Evolutionary conservation across 176 grass and related monocot species (phyloP).

Genomic region (Cocos nucifera): DNA sequence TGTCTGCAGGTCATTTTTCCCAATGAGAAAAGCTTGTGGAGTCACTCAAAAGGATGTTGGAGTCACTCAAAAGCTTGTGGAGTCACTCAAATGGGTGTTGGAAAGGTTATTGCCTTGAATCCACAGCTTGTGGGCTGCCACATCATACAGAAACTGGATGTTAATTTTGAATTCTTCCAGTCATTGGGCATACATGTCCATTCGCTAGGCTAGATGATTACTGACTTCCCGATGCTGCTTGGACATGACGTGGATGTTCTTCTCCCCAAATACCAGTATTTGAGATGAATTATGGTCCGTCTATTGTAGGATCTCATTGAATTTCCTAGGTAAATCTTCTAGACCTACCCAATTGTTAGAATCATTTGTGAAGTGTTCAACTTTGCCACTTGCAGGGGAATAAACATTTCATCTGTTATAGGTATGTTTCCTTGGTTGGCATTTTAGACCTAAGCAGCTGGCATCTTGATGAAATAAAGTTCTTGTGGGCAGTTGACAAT

Average conservation of each 20-base stretch:
- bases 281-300: slow-evolving; percentile 83
- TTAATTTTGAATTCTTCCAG: slow-evolving; percentile 72
- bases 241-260: slow-evolving; percentile 66
- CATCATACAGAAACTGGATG: slow-evolving; percentile 67
- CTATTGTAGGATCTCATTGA: slow-evolving; percentile 72
- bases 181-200: slow-evolving; percentile 60
- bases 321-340: slow-evolving; percentile 54
- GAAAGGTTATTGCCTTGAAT: slow-evolving; percentile 79
- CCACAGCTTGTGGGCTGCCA: slow-evolving; percentile 80
- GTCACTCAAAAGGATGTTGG: slow-evolving; percentile 66
- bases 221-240: slow-evolving; percentile 76
- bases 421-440: too few species aligned
- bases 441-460: too few species aligned
- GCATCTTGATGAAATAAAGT: too few species aligned
- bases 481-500: too few species aligned
- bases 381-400: too few species aligned
- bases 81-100: slow-evolving; percentile 61
- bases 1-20: slow-evolving; percentile 46
- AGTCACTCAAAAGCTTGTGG: slow-evolving; percentile 42
- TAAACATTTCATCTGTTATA: too few species aligned
- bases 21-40: slow-evolving; percentile 55
- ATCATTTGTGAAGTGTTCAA: too few species aligned
- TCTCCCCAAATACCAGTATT: slow-evolving; percentile 75
- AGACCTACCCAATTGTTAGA: too few species aligned
- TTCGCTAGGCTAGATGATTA: slow-evolving; percentile 71